Percentiles rank a stretch among this genome's conserved stretches.
Evolutionary conservation across 306 rosid genomes (phyloP).

Genomic region (Astragalus glycyphyllos): DNA sequence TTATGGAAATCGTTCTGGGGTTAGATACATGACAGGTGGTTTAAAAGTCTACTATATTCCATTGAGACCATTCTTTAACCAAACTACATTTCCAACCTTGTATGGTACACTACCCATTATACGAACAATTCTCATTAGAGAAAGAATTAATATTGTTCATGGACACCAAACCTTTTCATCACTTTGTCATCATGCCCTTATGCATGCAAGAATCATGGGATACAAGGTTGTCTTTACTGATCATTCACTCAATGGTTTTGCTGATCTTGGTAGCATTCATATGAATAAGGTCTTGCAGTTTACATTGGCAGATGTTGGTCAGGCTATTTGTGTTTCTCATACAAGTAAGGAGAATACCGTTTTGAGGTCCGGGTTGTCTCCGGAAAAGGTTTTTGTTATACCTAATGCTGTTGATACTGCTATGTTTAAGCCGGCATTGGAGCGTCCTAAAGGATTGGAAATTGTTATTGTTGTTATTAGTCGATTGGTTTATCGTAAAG

Average conservation of each 20-base stretch:
- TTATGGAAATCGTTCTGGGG: slow-evolving; percentile 82
- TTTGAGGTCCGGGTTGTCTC: slow-evolving; percentile 83
- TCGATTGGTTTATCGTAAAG: slow-evolving; percentile 90
- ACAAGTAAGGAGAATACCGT: slow-evolving; percentile 96
- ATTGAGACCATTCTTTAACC: slow-evolving; percentile 85
- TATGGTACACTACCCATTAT: slow-evolving; percentile 78
- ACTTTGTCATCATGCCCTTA: slow-evolving; percentile 78
- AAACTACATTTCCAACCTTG: slow-evolving; percentile 80
- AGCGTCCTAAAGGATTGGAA: slow-evolving; percentile 58
- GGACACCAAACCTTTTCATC: slow-evolving; percentile 97
- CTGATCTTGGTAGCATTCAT: slow-evolving; percentile 89
- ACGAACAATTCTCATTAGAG: slow-evolving; percentile 80
- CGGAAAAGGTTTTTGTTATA: slow-evolving; percentile 86
- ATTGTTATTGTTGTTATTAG: slow-evolving; percentile 83
- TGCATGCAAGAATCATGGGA: slow-evolving; percentile 88
- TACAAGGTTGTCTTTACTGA: slow-evolving; percentile 90
- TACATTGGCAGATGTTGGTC: slow-evolving; percentile 89
- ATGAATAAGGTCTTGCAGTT: slow-evolving; percentile 97
- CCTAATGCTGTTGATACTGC: slow-evolving; percentile 97
- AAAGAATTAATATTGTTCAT: slow-evolving; percentile 74
- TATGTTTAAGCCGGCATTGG: slow-evolving; percentile 86
- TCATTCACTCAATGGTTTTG: slow-evolving; percentile 90
- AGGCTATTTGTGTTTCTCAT: slow-evolving; percentile 95
- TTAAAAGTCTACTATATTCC: slow-evolving; percentile 90
- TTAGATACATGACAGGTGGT: slow-evolving; percentile 86